Percentiles rank a stretch among this genome's conserved stretches.
phyloP scores from a whole-genome alignment of 768 basidiomycete genomes.

The Podaxis carcinomalis region DNA sequence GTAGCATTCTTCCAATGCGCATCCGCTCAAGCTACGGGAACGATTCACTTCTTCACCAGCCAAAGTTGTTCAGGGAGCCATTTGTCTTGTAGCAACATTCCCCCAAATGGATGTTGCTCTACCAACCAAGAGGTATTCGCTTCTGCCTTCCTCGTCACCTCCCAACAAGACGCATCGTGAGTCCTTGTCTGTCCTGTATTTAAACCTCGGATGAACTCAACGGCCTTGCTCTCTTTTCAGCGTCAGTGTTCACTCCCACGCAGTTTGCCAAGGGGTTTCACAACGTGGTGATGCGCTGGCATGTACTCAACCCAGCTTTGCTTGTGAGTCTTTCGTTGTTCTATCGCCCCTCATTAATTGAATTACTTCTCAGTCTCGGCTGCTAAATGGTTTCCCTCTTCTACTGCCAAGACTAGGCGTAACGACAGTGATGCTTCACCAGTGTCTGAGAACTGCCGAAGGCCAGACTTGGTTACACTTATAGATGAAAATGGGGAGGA shows the following conservation, averaged over 20 bases:
- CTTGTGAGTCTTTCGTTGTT: neutral
- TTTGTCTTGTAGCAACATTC: constrained; percentile 8
- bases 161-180: constrained; percentile 3
- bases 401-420: neutral
- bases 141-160: constrained; percentile 1
- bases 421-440: neutral
- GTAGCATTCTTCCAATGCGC: neutral
- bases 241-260: neutral
- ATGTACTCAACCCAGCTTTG: constrained; percentile 5
- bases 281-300: neutral
- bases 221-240: neutral
- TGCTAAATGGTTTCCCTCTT: neutral
- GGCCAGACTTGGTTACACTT: constrained; percentile 1
- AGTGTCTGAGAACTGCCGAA: neutral
- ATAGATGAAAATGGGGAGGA: neutral
- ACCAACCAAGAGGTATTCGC: constrained; percentile 1
- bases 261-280: neutral
- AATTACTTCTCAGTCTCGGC: neutral
- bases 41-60: constrained; percentile 7
- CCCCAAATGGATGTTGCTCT: constrained; percentile 1
- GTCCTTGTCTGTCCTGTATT: neutral
- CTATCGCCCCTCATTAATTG: neutral
- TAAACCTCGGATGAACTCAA: neutral
- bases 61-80: constrained; percentile 4
- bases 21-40: neutral